These are phyloP conservation scores for Xylaria cubensis DNA, from an alignment of 495 filamentous ascomycete species.

Conservation along the genomic window DNA sequence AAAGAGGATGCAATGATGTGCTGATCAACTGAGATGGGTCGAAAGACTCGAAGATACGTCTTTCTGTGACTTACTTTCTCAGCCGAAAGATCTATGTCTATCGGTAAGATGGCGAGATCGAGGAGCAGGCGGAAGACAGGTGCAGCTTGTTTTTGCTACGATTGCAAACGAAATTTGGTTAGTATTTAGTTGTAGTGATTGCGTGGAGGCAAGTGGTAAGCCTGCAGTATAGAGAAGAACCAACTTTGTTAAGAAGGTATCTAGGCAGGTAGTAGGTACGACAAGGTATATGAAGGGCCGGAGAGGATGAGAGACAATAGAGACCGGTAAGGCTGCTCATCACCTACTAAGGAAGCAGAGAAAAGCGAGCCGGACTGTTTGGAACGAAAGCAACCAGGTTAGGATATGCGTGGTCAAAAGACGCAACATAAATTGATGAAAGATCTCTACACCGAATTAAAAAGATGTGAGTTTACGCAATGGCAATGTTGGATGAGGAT, in stretches of 20 bases:
- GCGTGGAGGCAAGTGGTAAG: not conserved
- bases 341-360: not conserved
- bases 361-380: not conserved
- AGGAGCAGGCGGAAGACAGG: not conserved
- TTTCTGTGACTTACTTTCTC: not conserved
- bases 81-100: not conserved
- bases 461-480: no score
- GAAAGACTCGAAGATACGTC: not conserved
- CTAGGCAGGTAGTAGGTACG: not conserved
- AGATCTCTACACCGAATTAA: no score
- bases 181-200: not conserved
- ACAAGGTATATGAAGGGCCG: not conserved
- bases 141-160: not conserved
- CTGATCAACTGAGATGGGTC: not conserved
- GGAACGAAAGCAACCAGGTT: no score
- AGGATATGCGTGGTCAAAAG: not conserved
- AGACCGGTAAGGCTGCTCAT: not conserved
- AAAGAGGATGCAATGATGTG: not conserved
- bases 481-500: not conserved
- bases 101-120: not conserved
- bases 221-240: not conserved
- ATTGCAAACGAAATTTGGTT: not conserved
- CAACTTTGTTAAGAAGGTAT: not conserved
- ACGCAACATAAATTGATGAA: not conserved
- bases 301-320: not conserved